phyloP scores from a whole-genome alignment of 2,329 filamentous ascomycete species.

The Colletotrichum sp. region DNA sequence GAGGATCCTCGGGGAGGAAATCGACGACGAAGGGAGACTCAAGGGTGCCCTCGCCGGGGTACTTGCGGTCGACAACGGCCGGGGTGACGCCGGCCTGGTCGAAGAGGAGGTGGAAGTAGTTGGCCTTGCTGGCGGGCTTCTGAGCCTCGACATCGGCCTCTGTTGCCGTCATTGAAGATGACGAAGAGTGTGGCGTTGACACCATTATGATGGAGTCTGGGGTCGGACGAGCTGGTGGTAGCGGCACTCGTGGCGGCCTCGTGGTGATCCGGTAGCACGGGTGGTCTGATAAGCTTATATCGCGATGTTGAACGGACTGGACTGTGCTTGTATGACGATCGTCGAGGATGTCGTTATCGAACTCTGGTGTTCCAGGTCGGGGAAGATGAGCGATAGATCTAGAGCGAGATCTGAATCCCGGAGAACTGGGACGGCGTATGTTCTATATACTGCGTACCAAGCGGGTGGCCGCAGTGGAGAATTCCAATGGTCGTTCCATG shows the following conservation, averaged over 20 bases:
- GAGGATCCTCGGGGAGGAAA: conserved; percentile 67
- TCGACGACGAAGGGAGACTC: conserved; percentile 68
- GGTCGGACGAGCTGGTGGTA: background rate
- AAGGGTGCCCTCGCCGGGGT: conserved; percentile 64
- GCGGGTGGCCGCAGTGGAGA: background rate
- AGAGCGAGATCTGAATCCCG: conserved; percentile 5
- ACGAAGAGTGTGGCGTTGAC: conserved; percentile 26
- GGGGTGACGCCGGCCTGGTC: conserved; percentile 64
- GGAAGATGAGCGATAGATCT: conserved; percentile 3
- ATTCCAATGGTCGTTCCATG: conserved; percentile 14
- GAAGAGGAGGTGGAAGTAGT: conserved; percentile 58
- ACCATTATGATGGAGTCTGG: background rate
- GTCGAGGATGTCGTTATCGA: background rate
- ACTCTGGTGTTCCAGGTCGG: background rate
- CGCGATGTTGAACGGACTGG: background rate
- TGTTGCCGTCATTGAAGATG: conserved; percentile 37
- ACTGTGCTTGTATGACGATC: background rate
- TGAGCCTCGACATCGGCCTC: conserved; percentile 49
- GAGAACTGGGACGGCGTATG: background rate
- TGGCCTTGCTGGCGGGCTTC: conserved; percentile 34
- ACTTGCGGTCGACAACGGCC: conserved; percentile 60
- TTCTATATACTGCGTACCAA: conserved; percentile 9
- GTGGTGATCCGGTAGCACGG: background rate
- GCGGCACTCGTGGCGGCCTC: background rate
- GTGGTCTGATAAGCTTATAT: conserved; percentile 1